Base-by-base conservation (phyloP, 148 eudicot species). In the Dysphania ambrosioides region DNA sequence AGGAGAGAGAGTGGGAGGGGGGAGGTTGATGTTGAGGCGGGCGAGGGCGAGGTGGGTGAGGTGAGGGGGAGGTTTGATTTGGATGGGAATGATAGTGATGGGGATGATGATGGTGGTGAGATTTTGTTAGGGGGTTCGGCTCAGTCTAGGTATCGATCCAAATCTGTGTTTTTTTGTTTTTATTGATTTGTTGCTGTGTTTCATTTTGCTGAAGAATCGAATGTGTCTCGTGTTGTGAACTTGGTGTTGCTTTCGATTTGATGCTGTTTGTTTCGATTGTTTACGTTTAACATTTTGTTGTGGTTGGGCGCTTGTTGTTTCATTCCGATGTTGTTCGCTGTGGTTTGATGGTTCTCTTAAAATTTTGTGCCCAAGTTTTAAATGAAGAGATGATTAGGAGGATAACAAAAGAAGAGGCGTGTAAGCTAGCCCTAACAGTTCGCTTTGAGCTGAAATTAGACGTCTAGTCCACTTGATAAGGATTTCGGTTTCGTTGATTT, bases 121-220 rank as follows among this genome's bases (percentile, higher is more conserved):
- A n/a, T 88, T 53, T n/a, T 73, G 63, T 85, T 83, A 12, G 91
- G 88, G 30, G 27, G 71, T 72, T 35, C 84, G 3, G 65, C 63
- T 78, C 80, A 71, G 51, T 80, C 83, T 2, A 93, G 97, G 98
- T 93, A 63, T 15, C 10, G 65, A 36, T 65, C n/a, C n/a, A n/a
- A 31, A 9, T 19, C 38, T 41, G 51, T 23, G 15, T 42, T 40
- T 65, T n/a, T n/a, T 29, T 7, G n/a, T n/a, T 59, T 31, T 27
- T 41, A 31, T 7, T 63, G 23, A 21, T 42, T n/a, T n/a, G n/a
- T n/a, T n/a, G n/a, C n/a, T n/a, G n/a, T n/a, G n/a, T n/a, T n/a
- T n/a, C n/a, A n/a, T n/a, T n/a, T n/a, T n/a, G n/a, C n/a, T n/a
- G n/a, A n/a, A n/a, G n/a, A n/a, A n/a, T n/a, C n/a, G n/a, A n/a